Evolutionary conservation across 495 filamentous ascomycete genomes (phyloP), one percentile per base, ranked within the genome.

Genomic region (Polyplosphaeria fusca): DNA sequence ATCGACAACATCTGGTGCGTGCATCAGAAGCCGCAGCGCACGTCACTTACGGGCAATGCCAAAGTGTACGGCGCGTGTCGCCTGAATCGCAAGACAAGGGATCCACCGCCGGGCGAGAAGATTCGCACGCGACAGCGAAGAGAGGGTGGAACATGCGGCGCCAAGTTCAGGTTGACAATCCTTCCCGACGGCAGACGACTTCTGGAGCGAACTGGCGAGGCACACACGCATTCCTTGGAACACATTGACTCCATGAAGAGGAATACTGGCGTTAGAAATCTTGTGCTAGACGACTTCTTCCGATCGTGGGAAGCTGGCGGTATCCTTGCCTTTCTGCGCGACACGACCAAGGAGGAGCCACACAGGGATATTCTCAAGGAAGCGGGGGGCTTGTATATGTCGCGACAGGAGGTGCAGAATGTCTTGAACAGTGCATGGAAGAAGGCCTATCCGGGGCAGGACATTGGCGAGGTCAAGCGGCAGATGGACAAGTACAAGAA

Each of bases 401-500:
- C 37, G 4, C 40, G 54, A 3, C 47, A 58, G 37, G 60, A 63
- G 28, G 45, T 63, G n/a, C 54, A 57, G 42, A 63, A 63, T 32
- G 46, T 63, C 37, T 30, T 63, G 26, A 63, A 57, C 44, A 47
- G 60, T 26, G 60, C 60, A 13, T 27, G 58, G 20, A 63, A 63
- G 25, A 58, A 55, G 28, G 60, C 55, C 3, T 55, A 63, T 26
- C 55, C 60, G 16, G 49, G 55, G 1, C 49, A 58, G 26, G 54
- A 59, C 43, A 25, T 62, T 23, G 12, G 24, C 5, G 43, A 47
- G 20, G 47, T 62, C 12, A 62, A 56, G 52, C 52, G 46, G 47
- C 46, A 52, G 28, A 57, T 62, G 59, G 59, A 62, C 19, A 62
- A 57, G 47, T 62, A 62, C 40, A 62, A 52, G 27, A 62, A 55